Evolutionary conservation across 805 yeast genomes (phyloP).

Genomic region (Debaryomyces tyrocola): DNA sequence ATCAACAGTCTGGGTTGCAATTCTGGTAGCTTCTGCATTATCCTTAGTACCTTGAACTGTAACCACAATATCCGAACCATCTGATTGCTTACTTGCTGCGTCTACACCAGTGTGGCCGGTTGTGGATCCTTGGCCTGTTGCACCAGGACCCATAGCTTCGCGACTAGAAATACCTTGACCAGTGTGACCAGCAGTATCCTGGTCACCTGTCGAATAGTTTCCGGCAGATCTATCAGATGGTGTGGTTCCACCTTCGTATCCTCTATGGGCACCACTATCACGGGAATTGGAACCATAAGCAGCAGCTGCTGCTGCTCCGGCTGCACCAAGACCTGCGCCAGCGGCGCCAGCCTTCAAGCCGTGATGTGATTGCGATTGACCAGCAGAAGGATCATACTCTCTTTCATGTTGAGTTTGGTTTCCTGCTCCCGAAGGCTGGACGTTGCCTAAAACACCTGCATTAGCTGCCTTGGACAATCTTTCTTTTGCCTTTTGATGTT

Average conservation of each 20-base stretch:
- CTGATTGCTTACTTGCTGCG: slow-evolving; percentile 1
- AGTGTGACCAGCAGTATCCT: too few relatives aligned
- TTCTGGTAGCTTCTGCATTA: slow-evolving; percentile 21
- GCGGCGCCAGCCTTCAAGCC: slow-evolving; percentile 2
- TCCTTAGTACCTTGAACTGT: slow-evolving; percentile 29
- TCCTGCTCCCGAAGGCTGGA: not conserved
- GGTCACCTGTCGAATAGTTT: too few relatives aligned
- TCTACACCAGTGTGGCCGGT: not conserved
- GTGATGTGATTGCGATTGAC: not conserved
- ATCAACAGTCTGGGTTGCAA: slow-evolving; percentile 28
- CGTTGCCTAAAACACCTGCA: not conserved
- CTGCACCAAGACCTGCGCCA: slow-evolving; percentile 6
- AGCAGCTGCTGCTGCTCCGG: slow-evolving; percentile 7
- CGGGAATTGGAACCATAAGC: not conserved
- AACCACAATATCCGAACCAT: slow-evolving; percentile 21
- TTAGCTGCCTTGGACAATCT: slow-evolving; percentile 2
- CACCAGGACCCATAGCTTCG: not conserved
- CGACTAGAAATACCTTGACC: not conserved
- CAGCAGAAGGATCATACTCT: not conserved
- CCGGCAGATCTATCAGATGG: too few relatives aligned
- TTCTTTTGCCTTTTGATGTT: slow-evolving; percentile 3
- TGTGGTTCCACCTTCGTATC: not conserved
- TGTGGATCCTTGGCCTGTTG: not conserved
- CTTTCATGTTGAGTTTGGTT: not conserved
- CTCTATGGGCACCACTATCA: slow-evolving; percentile 1